Evolutionary conservation across 1,284 basidiomycete species (phyloP), one percentile per base, ranked within the genome.

Genomic region (Pisolithus thermaeus): DNA sequence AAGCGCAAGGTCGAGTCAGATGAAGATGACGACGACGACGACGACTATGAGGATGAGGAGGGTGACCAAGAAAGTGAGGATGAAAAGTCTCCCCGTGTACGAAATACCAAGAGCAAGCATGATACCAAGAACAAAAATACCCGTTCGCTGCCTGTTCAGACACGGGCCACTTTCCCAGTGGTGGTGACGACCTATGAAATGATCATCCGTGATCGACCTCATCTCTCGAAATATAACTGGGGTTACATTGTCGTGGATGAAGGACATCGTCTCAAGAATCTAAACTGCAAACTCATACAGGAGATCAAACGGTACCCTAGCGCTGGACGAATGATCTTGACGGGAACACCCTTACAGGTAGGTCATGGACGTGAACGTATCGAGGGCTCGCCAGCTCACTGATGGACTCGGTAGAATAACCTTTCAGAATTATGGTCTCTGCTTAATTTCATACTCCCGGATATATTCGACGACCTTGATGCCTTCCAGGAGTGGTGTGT

Each of bases 191-290:
- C 92, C 6, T 97, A 93, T 64, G 94, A 98, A 61, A 92, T 97
- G 62, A 81, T 94, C 59, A 96, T 98, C 59, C 84, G 80, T 56
- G 93, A 97, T 63, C 78, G 84, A 11, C 70, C 73, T 32, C 77
- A 81, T 60, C 74, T 96, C 32, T 71, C 78, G 4, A 77, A 78
- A 47, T 86, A 87, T 63, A 73, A 83, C 49, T 96, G 92, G 91
- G 92, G 92, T 48, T 96, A 92, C 62, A 91, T 97, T 58, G 90
- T 97, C 49, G 94, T 97, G 0, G 95, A 97, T 65, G 95, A 98
- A 69, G 93, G 94, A 0, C 95, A 98, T 67, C 77, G 95, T 23
- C 69, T 98, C 60, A 97, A 97, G 74, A 97, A 98, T 61, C 75
- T 95, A 55, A 83, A 97, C 63, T 93, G 90, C 69, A 86, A 82